Evolutionary conservation across 1,284 basidiomycete species (phyloP).

Genomic region (Apiotrichum siamense): DNA sequence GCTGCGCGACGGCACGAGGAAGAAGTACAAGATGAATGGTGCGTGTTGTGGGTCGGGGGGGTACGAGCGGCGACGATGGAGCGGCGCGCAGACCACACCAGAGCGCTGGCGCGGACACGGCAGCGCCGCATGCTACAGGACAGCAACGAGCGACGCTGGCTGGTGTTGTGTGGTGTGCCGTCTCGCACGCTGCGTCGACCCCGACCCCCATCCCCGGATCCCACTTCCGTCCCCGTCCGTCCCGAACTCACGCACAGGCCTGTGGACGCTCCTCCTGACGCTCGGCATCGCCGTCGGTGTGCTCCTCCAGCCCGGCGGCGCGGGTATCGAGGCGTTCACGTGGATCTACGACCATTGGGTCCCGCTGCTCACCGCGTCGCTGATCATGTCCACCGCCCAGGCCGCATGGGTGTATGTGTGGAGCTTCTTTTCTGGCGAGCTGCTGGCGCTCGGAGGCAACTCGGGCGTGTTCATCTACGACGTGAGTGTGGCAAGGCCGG

Average conservation of each 20-base stretch:
- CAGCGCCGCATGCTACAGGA: too few relatives aligned
- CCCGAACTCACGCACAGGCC: conserved; percentile 53
- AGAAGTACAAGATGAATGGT: conserved; percentile 95
- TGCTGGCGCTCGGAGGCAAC: conserved; percentile 90
- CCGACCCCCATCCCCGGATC: not conserved
- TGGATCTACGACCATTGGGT: conserved; percentile 90
- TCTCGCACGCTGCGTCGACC: too few relatives aligned
- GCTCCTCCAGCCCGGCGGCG: conserved; percentile 61
- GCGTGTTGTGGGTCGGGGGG: conserved; percentile 13
- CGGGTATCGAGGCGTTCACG: conserved; percentile 63
- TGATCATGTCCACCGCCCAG: conserved; percentile 73
- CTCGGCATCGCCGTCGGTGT: conserved; percentile 63
- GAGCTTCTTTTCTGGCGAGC: conserved; percentile 59
- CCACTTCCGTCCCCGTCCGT: not conserved
- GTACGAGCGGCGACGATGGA: not conserved
- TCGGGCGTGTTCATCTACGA: conserved; percentile 84
- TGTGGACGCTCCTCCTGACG: conserved; percentile 75
- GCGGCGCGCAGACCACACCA: too few relatives aligned
- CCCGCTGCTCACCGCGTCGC: conserved; percentile 76
- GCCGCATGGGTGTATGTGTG: conserved; percentile 65
- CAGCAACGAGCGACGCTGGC: too few relatives aligned
- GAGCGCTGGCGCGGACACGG: too few relatives aligned
- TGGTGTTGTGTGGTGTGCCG: too few relatives aligned
- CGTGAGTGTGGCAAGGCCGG: conserved; percentile 52
- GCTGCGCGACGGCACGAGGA: conserved; percentile 69